These are phyloP conservation scores for Isatis lusitanica DNA, from an alignment of 441 rosid species.

Conservation along the genomic window DNA sequence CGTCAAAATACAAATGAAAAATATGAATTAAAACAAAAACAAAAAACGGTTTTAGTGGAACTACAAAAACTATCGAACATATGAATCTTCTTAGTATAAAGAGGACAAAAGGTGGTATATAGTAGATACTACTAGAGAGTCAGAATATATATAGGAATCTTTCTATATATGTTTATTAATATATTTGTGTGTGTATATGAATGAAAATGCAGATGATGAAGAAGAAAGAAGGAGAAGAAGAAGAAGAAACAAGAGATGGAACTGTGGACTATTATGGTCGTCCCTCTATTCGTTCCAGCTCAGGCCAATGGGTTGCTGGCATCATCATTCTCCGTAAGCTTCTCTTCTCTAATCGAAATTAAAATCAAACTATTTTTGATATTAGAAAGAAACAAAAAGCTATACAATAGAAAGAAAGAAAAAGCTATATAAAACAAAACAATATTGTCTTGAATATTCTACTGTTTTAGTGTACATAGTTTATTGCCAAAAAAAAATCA, in stretches of 20 bases:
- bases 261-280: conserved; percentile 69
- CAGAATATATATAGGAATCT: not conserved
- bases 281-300: conserved; percentile 58
- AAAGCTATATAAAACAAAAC: not conserved
- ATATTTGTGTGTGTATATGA: not conserved
- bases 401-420: not conserved
- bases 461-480: not conserved
- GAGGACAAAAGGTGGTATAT: conserved; percentile 8
- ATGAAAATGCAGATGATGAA: conserved; percentile 35
- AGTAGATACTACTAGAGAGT: not conserved
- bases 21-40: not conserved
- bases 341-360: not conserved
- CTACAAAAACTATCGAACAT: not conserved
- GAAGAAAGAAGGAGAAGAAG: conserved; percentile 50
- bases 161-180: not conserved
- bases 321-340: conserved; percentile 69
- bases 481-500: too few relatives aligned
- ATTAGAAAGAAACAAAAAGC: not conserved
- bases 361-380: not conserved
- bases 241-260: conserved; percentile 65
- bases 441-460: not conserved
- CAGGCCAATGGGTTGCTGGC: conserved; percentile 87
- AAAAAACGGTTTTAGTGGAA: not conserved
- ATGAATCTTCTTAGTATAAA: not conserved
- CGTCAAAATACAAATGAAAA: not conserved